A percentile compares a stretch with the other conserved stretches of the same genome.
phyloP scores from a whole-genome alignment of 1,284 basidiomycete species.

The Polyporus tsugae region DNA sequence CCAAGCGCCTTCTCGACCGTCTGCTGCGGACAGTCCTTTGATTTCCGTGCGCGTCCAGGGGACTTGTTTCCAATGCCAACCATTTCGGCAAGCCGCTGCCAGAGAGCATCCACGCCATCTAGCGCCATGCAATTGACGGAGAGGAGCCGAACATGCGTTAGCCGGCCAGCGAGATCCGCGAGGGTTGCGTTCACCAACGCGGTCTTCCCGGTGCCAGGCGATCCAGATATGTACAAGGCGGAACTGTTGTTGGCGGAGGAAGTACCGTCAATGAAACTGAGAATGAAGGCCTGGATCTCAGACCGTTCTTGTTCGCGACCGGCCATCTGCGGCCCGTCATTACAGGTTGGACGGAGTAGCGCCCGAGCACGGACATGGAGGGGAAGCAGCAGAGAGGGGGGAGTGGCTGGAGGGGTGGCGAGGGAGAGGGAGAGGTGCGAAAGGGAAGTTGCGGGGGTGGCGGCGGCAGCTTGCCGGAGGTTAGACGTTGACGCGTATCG shows the following conservation, averaged over 20 bases:
- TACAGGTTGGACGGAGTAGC: slow-evolving; percentile 74
- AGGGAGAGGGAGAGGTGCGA: slow-evolving; percentile 56
- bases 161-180: slow-evolving; percentile 44
- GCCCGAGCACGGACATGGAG: slow-evolving; percentile 72
- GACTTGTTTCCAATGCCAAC: slow-evolving; percentile 50
- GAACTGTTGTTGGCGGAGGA: slow-evolving; percentile 42
- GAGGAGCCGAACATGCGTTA: slow-evolving; percentile 55
- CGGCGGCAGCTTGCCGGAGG: slow-evolving; percentile 38
- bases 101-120: slow-evolving; percentile 68
- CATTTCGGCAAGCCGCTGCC: slow-evolving; percentile 71
- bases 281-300: slow-evolving; percentile 64
- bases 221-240: slow-evolving; percentile 79
- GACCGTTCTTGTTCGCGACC: slow-evolving; percentile 72
- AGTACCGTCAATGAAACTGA: slow-evolving; percentile 51
- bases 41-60: slow-evolving; percentile 42
- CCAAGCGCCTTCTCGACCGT: slow-evolving; percentile 53
- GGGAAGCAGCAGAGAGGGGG: slow-evolving; percentile 60
- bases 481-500: slow-evolving; percentile 59
- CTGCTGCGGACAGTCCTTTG: slow-evolving; percentile 45
- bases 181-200: slow-evolving; percentile 77
- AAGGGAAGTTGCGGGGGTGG: slow-evolving; percentile 50
- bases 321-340: slow-evolving; percentile 58
- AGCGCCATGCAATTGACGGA: slow-evolving; percentile 83
- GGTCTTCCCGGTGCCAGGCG: slow-evolving; percentile 85
- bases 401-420: slow-evolving; percentile 66